A percentile compares a stretch with the other conserved stretches of the same genome.
Evolutionary conservation across 2,329 filamentous ascomycete species (phyloP).

Genomic region (Nigrograna mackinnonii): DNA sequence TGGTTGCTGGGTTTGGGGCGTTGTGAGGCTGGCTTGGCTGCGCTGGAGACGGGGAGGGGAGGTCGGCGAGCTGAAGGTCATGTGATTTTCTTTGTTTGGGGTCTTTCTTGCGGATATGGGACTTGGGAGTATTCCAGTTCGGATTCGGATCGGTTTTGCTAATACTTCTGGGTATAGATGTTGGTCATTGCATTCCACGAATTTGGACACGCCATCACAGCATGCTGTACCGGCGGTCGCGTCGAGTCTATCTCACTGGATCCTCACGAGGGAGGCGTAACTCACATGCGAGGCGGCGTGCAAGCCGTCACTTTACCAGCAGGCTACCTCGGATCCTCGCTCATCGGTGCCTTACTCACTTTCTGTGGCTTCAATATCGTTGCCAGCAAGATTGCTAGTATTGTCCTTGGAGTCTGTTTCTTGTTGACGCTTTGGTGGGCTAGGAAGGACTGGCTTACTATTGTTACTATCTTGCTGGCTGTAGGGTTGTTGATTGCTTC

Average conservation of each 20-base stretch:
- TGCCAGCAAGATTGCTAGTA: constrained; percentile 76
- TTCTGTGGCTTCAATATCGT: constrained; percentile 84
- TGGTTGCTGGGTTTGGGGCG: neutral
- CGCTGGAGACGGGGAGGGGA: too few species aligned
- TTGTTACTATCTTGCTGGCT: constrained; percentile 69
- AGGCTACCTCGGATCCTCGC: constrained; percentile 75
- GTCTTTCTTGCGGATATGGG: too few species aligned
- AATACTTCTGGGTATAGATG: constrained; percentile 61
- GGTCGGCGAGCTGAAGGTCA: too few species aligned
- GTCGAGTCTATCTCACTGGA: constrained; percentile 77
- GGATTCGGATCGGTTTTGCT: too few species aligned
- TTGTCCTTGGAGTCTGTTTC: constrained; percentile 74
- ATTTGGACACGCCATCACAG: constrained; percentile 74
- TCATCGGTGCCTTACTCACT: constrained; percentile 77
- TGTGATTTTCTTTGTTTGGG: too few species aligned
- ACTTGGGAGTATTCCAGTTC: too few species aligned
- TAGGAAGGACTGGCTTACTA: constrained; percentile 76
- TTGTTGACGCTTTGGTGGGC: constrained; percentile 83
- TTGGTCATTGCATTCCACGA: constrained; percentile 84
- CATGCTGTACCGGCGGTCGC: constrained; percentile 71
- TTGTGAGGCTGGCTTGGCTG: too few species aligned
- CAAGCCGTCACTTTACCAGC: constrained; percentile 74
- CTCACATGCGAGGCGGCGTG: constrained; percentile 74
- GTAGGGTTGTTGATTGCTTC: constrained; percentile 72
- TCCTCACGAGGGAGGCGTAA: constrained; percentile 77